phyloP scores from a whole-genome alignment of 2,329 filamentous ascomycete species.

The Pseudogymnoascus sp. region DNA sequence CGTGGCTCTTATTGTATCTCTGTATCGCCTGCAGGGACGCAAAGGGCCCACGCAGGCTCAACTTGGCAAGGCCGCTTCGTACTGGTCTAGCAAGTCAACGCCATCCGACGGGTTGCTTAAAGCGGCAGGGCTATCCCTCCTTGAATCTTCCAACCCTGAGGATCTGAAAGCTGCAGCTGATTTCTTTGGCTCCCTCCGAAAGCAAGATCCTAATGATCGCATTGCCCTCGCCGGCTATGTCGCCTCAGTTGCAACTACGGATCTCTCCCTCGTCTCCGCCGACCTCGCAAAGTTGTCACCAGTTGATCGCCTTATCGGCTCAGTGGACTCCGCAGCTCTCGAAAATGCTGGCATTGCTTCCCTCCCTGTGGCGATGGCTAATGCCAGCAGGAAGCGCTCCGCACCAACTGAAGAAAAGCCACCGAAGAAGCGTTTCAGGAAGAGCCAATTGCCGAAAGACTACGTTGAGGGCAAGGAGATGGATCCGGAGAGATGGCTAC shows the following conservation, averaged over 20 bases:
- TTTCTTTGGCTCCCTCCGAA: constrained; percentile 67
- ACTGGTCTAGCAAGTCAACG: constrained; percentile 64
- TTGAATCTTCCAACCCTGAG: constrained; percentile 61
- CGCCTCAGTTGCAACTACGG: constrained; percentile 62
- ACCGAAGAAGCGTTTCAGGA: constrained; percentile 49
- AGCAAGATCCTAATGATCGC: constrained; percentile 56
- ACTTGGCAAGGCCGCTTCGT: constrained; percentile 66
- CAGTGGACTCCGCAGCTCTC: constrained; percentile 53
- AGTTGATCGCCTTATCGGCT: constrained; percentile 51
- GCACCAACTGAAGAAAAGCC: constrained; percentile 28
- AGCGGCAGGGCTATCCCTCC: constrained; percentile 73
- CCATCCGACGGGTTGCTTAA: constrained; percentile 59
- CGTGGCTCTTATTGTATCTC: constrained; percentile 66
- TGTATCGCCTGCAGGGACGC: constrained; percentile 70
- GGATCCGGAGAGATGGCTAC: constrained; percentile 89
- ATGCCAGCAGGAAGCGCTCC: constrained; percentile 40
- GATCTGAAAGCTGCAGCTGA: constrained; percentile 64
- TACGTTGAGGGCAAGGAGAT: constrained; percentile 69
- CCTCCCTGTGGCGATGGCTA: constrained; percentile 32
- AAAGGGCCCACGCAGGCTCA: constrained; percentile 62
- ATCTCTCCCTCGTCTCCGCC: constrained; percentile 46
- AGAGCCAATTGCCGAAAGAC: constrained; percentile 59
- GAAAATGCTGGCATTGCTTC: constrained; percentile 56
- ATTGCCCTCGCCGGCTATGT: constrained; percentile 75
- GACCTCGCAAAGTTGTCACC: constrained; percentile 51